Percentiles rank a stretch among this genome's conserved stretches.
These are phyloP conservation scores for Phoenix roebelenii DNA, from an alignment of 176 grass and related monocot species.

Conservation along the genomic window DNA sequence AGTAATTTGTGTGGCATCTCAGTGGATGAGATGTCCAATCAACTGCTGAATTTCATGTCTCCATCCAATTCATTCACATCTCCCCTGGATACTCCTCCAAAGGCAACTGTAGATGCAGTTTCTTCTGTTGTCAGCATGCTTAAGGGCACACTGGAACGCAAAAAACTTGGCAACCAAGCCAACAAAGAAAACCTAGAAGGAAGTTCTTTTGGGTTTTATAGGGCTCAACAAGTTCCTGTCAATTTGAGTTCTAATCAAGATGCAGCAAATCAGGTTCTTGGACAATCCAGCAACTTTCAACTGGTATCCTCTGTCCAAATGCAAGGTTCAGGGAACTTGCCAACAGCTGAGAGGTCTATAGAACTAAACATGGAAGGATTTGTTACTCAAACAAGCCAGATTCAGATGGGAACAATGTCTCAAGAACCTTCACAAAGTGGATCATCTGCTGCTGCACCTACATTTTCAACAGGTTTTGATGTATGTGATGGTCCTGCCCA, in stretches of 20 bases:
- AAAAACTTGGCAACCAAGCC: conserved; percentile 32
- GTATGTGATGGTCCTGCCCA: conserved; percentile 36
- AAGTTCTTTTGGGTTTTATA: conserved; percentile 43
- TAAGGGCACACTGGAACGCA: conserved; percentile 55
- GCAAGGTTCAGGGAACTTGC: conserved; percentile 30
- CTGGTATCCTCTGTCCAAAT: conserved; percentile 22
- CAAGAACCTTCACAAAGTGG: conserved; percentile 60
- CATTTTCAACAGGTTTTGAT: conserved; percentile 48
- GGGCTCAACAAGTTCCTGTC: conserved; percentile 25
- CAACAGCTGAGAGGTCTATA: conserved; percentile 4
- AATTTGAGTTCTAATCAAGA: conserved; percentile 13
- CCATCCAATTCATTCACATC: conserved; percentile 60
- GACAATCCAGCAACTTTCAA: conserved; percentile 7
- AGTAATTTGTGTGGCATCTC: conserved; percentile 14
- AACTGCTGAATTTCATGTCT: conserved; percentile 43
- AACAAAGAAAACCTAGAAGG: conserved; percentile 16
- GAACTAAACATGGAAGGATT: conserved; percentile 6
- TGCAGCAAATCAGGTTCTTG: conserved; percentile 8
- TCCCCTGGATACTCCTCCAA: conserved; percentile 39
- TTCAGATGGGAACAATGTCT: conserved; percentile 26
- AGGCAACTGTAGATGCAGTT: conserved; percentile 34
- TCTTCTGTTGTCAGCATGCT: conserved; percentile 71
- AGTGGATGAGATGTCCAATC: conserved; percentile 26
- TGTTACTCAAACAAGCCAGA: conserved; percentile 19
- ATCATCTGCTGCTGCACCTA: conserved; percentile 38